These are phyloP conservation scores for Microstegium vimineum DNA, from an alignment of 176 grass and related monocot species.

Conservation along the genomic window DNA sequence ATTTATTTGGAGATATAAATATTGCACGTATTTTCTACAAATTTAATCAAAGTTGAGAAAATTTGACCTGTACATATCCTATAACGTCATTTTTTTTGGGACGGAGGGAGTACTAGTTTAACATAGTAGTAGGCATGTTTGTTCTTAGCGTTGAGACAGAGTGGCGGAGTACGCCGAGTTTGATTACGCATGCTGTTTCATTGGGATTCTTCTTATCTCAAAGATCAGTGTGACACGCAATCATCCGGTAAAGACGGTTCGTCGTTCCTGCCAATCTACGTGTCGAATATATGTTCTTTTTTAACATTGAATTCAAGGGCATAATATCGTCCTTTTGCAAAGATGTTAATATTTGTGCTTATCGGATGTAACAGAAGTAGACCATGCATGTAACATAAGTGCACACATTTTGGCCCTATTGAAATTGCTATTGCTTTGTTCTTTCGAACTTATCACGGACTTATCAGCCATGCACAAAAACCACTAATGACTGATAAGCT, in stretches of 20 bases:
- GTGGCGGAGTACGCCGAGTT: neutral
- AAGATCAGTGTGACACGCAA: neutral
- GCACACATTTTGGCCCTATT: neutral
- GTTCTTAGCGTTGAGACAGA: no score
- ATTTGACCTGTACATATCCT: no score
- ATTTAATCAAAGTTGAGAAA: no score
- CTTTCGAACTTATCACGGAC: no score
- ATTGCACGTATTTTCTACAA: no score
- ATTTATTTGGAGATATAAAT: no score
- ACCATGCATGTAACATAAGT: neutral
- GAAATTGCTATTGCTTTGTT: no score
- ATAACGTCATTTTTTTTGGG: no score
- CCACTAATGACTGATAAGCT: no score
- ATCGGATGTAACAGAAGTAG: neutral
- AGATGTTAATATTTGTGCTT: neutral
- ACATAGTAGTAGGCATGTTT: no score
- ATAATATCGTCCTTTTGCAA: neutral
- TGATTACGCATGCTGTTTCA: neutral
- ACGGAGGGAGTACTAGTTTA: no score
- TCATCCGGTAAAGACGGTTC: neutral
- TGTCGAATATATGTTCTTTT: neutral
- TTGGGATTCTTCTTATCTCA: neutral
- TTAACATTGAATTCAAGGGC: neutral
- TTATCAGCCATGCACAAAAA: no score
- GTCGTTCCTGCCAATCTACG: neutral